Evolutionary conservation across 345 rosid genomes (phyloP).

Genomic region (Stellera chamaejasme): DNA sequence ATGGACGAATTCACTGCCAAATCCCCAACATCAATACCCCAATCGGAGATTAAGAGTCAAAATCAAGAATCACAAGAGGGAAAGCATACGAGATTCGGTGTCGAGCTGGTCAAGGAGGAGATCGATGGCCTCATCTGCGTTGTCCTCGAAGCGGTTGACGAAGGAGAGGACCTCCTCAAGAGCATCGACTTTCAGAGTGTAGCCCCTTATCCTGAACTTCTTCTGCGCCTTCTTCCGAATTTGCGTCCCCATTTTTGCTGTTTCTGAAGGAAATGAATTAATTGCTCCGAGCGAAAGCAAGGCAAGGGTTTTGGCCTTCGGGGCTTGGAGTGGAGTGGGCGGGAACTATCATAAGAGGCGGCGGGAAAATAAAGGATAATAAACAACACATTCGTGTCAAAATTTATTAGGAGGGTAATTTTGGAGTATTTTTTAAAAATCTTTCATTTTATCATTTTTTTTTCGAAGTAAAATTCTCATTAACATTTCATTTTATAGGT

Average conservation of each 20-base stretch:
- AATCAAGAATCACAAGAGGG: background rate
- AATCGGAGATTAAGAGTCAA: background rate
- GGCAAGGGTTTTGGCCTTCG: too few species aligned
- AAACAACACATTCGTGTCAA: too few species aligned
- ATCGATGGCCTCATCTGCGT: constrained; percentile 69
- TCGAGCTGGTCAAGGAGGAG: constrained; percentile 82
- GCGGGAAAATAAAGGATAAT: too few species aligned
- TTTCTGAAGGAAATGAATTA: background rate
- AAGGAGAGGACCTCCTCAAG: constrained; percentile 58
- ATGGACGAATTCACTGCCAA: constrained; percentile 56
- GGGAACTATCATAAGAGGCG: too few species aligned
- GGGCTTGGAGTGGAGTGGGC: too few species aligned
- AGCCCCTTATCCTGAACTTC: constrained; percentile 77
- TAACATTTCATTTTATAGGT: too few species aligned
- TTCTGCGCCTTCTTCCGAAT: constrained; percentile 58
- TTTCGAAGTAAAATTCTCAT: too few species aligned
- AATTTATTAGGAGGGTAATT: too few species aligned
- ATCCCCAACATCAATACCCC: background rate
- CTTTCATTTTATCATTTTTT: too few species aligned
- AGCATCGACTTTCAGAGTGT: constrained; percentile 61
- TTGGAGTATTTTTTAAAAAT: too few species aligned
- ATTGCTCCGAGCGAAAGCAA: too few species aligned
- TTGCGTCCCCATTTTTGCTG: constrained; percentile 28
- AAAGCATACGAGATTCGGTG: constrained; percentile 29
- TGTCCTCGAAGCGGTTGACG: constrained; percentile 47